Base-by-base conservation (phyloP, 2,329 filamentous ascomycete genomes). In the Laburnicola sp. region DNA sequence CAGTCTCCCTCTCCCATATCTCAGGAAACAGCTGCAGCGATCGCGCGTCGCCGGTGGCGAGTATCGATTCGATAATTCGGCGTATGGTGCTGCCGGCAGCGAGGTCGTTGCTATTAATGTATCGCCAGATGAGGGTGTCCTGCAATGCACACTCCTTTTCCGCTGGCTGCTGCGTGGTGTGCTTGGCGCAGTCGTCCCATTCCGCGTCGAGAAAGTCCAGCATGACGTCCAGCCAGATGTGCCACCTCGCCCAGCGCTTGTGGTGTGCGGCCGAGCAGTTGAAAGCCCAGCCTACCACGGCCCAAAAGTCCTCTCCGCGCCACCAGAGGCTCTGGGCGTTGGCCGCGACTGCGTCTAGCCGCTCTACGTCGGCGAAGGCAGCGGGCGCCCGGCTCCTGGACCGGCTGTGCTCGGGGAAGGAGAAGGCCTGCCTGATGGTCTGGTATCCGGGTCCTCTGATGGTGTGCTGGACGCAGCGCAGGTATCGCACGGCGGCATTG, bases 221-320 rank as follows among this genome's bases (percentile, higher is more conserved):
- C 80, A 96, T 87, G 54, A 88, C 86, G 30, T 86, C 82, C 10
- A 97, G 77, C 88, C 91, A 96, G 6, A 84, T 74, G 60, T 81
- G 85, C 91, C 92, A 97, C 65, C 86, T 82, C 43, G 79, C 81
- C 93, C 94, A 97, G 21, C 93, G 82, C 35, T 82, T 80, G 1
- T 85, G 85, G 60, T 93, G 80, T 28, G 82, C 71, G 1, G 88
- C 81, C 45, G 90, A 92, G 75, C 93, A 97, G 68, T 93, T 94
- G 70, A 97, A 91, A 0, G 89, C 88, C 94, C 94, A 97, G 3
- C 93, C 94, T 0, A 94, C 81, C 0, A 89, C 83, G 36, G 86
- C 82, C 91, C 94, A 99, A 64, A 97, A 95, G 66, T 96, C 90
- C 54, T 89, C 85, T 0, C 87, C 89, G n/a, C 83, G 82, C 11